Evolutionary conservation across 1,139 yeast genomes (phyloP).

Genomic region (Kodamaea sp.): DNA sequence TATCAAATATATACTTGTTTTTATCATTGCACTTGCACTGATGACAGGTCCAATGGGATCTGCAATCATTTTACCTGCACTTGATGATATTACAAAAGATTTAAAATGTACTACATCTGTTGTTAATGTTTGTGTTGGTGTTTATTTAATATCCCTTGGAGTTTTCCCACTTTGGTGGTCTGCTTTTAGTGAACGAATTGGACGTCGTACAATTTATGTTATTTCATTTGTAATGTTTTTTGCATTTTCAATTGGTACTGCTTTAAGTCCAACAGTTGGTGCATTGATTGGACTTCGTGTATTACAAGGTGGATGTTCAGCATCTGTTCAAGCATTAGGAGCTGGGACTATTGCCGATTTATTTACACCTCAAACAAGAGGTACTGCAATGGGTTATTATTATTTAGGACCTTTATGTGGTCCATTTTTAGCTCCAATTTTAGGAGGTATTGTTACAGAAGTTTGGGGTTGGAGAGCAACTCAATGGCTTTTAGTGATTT

Average conservation of each 20-base stretch:
- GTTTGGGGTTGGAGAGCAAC: conserved; percentile 89
- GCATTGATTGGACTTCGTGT: conserved; percentile 67
- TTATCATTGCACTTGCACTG: conserved; percentile 69
- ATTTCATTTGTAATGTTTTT: conserved; percentile 60
- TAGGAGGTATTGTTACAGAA: conserved; percentile 73
- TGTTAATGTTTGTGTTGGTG: conserved; percentile 78
- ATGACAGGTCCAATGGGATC: conserved; percentile 92
- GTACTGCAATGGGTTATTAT: conserved; percentile 75
- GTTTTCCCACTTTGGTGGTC: conserved; percentile 91
- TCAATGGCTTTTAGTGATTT: conserved; percentile 76
- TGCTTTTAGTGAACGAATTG: conserved; percentile 67
- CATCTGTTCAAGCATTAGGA: conserved; percentile 85
- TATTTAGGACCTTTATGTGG: conserved; percentile 82
- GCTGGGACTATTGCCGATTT: conserved; percentile 85
- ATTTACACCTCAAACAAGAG: conserved; percentile 64
- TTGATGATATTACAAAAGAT: conserved; percentile 53
- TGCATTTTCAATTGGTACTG: conserved; percentile 69
- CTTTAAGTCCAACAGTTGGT: conserved; percentile 59
- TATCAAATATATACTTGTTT: conserved; percentile 53
- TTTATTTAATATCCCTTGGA: conserved; percentile 70
- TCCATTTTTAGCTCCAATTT: conserved; percentile 74
- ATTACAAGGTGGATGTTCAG: conserved; percentile 75
- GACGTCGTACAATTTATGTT: conserved; percentile 71
- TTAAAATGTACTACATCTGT: conserved; percentile 54
- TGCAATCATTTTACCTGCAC: conserved; percentile 77